phyloP scores from a whole-genome alignment of 2,329 filamentous ascomycete species.

The Teratosphaeria epicoccoides region DNA sequence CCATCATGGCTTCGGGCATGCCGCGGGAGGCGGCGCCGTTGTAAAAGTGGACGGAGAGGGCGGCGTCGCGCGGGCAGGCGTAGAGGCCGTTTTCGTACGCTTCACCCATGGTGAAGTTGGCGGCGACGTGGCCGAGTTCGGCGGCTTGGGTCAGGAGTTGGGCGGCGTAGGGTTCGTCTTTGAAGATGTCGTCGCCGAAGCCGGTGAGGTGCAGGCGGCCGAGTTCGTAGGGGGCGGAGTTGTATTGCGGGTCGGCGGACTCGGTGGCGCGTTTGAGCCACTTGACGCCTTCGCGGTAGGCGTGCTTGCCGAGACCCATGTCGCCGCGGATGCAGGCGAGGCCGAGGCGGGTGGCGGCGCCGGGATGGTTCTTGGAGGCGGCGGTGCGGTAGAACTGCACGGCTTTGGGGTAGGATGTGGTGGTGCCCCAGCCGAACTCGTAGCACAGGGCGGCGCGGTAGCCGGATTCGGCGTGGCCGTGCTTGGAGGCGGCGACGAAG shows the following conservation, averaged over 20 bases:
- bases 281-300: slow-evolving; percentile 84
- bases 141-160: slow-evolving; percentile 91
- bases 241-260: slow-evolving; percentile 83
- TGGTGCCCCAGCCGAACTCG: slow-evolving; percentile 95
- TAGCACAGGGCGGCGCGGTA: slow-evolving; percentile 92
- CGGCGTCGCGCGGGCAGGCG: slow-evolving; percentile 79
- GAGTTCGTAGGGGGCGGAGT: slow-evolving; percentile 82
- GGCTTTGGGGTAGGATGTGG: slow-evolving; percentile 80
- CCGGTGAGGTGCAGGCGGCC: slow-evolving; percentile 81
- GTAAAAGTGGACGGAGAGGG: slow-evolving; percentile 94
- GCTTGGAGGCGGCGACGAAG: slow-evolving; percentile 88
- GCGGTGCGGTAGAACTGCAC: slow-evolving; percentile 86
- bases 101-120: slow-evolving; percentile 82
- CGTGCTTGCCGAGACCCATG: slow-evolving; percentile 60
- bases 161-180: slow-evolving; percentile 79
- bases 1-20: slow-evolving; percentile 89
- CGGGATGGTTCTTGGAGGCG: slow-evolving; percentile 87
- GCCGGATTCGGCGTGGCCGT: slow-evolving; percentile 90
- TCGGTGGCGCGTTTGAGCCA: slow-evolving; percentile 94
- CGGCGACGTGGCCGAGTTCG: slow-evolving; percentile 78
- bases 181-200: slow-evolving; percentile 90
- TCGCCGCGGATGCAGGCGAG: slow-evolving; percentile 84
- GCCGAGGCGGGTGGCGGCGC: slow-evolving; percentile 84
- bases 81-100: slow-evolving; percentile 90
- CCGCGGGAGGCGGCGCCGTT: slow-evolving; percentile 79